These are phyloP conservation scores for Fraxinus cuspidata DNA, from an alignment of 257 asterid species.

Conservation along the genomic window DNA sequence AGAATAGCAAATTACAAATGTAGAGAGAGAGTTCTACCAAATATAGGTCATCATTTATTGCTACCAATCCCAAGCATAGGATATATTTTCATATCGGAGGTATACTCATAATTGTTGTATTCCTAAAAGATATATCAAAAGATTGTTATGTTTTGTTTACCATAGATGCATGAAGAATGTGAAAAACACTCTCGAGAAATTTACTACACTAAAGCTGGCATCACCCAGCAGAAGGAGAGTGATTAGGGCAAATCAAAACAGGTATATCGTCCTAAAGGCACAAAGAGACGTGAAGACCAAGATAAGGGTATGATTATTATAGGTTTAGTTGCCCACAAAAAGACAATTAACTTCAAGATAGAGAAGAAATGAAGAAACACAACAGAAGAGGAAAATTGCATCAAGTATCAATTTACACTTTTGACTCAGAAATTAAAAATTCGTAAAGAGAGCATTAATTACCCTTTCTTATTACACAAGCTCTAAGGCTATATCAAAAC, in stretches of 20 bases:
- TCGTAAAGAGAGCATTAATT: slow-evolving; percentile 6
- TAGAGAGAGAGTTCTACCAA: not conserved
- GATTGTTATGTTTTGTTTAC: not conserved
- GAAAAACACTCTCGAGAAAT: not conserved
- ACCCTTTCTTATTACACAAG: not conserved
- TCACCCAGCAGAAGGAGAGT: not conserved
- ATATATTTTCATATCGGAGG: not conserved
- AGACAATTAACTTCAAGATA: too few relatives aligned
- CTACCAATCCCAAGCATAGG: slow-evolving; percentile 7
- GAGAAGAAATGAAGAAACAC: slow-evolving; percentile 16
- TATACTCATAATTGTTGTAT: not conserved
- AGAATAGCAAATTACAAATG: slow-evolving; percentile 9
- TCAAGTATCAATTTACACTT: slow-evolving; percentile 6
- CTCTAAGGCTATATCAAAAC: slow-evolving; percentile 2
- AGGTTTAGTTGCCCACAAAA: not conserved
- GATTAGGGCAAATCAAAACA: too few relatives aligned
- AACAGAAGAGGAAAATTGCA: slow-evolving; percentile 8
- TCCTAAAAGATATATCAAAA: not conserved
- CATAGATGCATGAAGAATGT: not conserved
- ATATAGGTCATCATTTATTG: not conserved
- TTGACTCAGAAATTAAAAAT: slow-evolving; percentile 11
- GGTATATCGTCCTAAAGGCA: not conserved
- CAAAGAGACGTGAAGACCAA: not conserved
- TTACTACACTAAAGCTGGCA: not conserved
- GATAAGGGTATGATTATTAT: not conserved